Evolutionary conservation across 2,329 filamentous ascomycete genomes (phyloP), one percentile per base, ranked within the genome.

Genomic region (Madurella fahalii): DNA sequence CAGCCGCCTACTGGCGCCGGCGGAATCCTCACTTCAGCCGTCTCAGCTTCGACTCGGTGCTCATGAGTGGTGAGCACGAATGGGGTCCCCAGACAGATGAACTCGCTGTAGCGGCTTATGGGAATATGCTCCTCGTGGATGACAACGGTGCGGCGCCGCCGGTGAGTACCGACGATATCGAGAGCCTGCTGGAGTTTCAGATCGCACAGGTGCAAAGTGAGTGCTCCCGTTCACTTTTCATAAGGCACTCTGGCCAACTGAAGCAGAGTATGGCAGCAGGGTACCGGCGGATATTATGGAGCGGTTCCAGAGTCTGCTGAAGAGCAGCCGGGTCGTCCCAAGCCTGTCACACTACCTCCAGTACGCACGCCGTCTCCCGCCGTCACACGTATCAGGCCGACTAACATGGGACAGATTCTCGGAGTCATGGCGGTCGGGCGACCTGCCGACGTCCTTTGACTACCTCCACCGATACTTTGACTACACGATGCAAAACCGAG

Each of bases 381-480:
- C n/a, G 4, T 40, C 30, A 4, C 17, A 11, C 40, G 13, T 13
- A 17, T 31, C 9, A 34, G 9, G 34, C 11, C 15, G 25, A 25
- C 58, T 65, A 31, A 62, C 54, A 2, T 42, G 48, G 48, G 34
- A 12, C 62, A 90, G 86, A 62, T 97, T 95, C 66, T 84, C 96
- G 13, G 92, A 99, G 69, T 84, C 91, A 0, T 97, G 92, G 93
- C 83, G 87, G 68, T 85, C 90, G 3, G 93, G 93, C 4, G 91
- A 97, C 70, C 95, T 93, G 65, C 85, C 89, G 12, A 90, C 89
- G 1, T 88, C 94, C 0, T 94, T 96, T 67, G 93, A 99, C 65
- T 86, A 86, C 61, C 78, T 99, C 17, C 92, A 97, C 69, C 86
- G 90, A 49, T 99, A 96, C 70, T 99, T 96, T 65, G 94, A 99